Evolutionary conservation across 306 rosid species (phyloP).

Genomic region (Pterocarpus santalinus): DNA sequence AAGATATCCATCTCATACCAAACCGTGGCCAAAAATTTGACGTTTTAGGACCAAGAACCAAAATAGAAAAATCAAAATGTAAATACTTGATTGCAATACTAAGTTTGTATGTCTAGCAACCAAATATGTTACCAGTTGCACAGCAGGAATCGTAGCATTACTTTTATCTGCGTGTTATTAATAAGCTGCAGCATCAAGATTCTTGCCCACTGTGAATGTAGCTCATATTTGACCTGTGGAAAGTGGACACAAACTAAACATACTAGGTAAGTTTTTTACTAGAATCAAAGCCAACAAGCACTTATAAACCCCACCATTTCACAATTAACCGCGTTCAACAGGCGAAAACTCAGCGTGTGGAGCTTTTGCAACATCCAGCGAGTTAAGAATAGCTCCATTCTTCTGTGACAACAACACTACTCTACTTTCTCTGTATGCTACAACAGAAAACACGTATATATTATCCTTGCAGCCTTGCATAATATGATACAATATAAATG

Average conservation of each 20-base stretch:
- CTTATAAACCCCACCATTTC: conserved; percentile 15
- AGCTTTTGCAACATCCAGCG: conserved; percentile 15
- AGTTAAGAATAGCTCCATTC: conserved; percentile 25
- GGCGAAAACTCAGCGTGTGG: neutral
- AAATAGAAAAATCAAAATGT: conserved; percentile 30
- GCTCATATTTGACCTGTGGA: conserved; percentile 10
- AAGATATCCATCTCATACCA: neutral
- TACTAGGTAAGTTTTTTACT: conserved; percentile 22
- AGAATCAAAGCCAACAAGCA: conserved; percentile 5
- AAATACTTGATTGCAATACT: neutral
- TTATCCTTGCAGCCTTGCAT: neutral
- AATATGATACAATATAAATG: neutral
- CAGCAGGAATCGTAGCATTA: conserved; percentile 3
- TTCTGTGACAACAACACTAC: neutral
- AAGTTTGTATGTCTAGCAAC: conserved; percentile 1
- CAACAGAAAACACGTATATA: conserved; percentile 18
- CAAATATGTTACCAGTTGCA: conserved; percentile 29
- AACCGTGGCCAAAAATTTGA: neutral
- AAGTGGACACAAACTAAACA: neutral
- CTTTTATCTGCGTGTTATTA: neutral
- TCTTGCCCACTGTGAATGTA: neutral
- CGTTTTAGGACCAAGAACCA: conserved; percentile 25
- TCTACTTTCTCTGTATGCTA: neutral
- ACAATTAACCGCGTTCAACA: conserved; percentile 3
- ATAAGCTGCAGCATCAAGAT: conserved; percentile 19